phyloP scores from a whole-genome alignment of 805 yeast species.

The Cyberlindnera xishuangbannaensis region DNA sequence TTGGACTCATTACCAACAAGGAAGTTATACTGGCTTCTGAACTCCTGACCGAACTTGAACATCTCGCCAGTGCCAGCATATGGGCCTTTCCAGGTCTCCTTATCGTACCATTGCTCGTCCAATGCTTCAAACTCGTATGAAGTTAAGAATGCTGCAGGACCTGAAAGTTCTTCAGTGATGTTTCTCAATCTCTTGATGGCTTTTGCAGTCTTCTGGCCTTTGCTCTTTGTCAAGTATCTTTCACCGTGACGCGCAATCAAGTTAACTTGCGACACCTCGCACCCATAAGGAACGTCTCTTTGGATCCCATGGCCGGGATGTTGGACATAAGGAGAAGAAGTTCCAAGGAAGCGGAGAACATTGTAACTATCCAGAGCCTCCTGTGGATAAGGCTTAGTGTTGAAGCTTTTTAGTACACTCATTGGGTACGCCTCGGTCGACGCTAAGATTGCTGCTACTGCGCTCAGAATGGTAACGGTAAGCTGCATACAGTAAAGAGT shows the following conservation, averaged over 20 bases:
- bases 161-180: conserved; percentile 19
- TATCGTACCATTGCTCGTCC: conserved; percentile 37
- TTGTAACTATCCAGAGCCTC: conserved; percentile 39
- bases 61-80: conserved; percentile 50
- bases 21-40: conserved; percentile 43
- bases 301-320: conserved; percentile 48
- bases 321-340: conserved; percentile 48
- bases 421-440: conserved; percentile 5
- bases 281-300: conserved; percentile 44
- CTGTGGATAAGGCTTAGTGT: conserved; percentile 25
- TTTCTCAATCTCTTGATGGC: conserved; percentile 32
- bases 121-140: conserved; percentile 40
- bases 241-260: conserved; percentile 54
- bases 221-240: conserved; percentile 37
- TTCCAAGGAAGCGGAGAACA: conserved; percentile 40
- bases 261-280: conserved; percentile 50
- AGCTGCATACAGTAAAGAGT: too few relatives aligned
- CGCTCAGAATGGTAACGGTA: background rate
- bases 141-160: conserved; percentile 25
- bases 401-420: conserved; percentile 7
- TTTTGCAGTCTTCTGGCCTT: conserved; percentile 16
- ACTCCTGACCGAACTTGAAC: conserved; percentile 40
- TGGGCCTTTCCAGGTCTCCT: conserved; percentile 45
- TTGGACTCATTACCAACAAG: conserved; percentile 28
- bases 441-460: conserved; percentile 1